Evolutionary conservation across 176 grass and related monocot genomes (phyloP).

Genomic region (Avena eriantha): DNA sequence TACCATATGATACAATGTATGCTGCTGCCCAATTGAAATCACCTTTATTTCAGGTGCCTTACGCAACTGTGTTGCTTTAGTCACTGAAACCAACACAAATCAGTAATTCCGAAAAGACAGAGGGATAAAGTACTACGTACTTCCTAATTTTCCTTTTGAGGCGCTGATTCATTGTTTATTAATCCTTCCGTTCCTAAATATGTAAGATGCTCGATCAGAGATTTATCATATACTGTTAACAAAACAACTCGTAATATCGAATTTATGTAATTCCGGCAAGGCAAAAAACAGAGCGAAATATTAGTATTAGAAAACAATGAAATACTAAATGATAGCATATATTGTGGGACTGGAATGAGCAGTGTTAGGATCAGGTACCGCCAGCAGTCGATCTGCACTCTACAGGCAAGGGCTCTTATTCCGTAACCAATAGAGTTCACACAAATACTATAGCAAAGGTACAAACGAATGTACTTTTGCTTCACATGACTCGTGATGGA

Average conservation of each 20-base stretch:
- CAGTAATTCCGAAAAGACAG: neutral
- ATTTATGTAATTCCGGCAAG: neutral
- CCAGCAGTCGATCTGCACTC: neutral
- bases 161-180: too few relatives aligned
- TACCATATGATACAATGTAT: neutral
- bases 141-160: too few relatives aligned
- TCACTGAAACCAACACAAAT: neutral
- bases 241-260: neutral
- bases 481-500: constrained; percentile 51
- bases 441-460: constrained; percentile 26
- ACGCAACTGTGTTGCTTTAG: neutral
- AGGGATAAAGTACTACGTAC: neutral
- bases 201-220: too few relatives aligned
- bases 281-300: neutral
- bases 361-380: neutral
- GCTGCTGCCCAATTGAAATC: neutral
- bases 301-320: too few relatives aligned
- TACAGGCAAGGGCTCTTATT: neutral
- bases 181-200: too few relatives aligned
- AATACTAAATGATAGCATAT: too few relatives aligned
- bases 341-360: neutral
- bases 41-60: neutral
- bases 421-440: constrained; percentile 24
- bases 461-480: constrained; percentile 59
- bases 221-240: too few relatives aligned